These are phyloP conservation scores for Plasmodium yoelii DNA, from an alignment of 169 alveolate species.

Conservation along the genomic window DNA sequence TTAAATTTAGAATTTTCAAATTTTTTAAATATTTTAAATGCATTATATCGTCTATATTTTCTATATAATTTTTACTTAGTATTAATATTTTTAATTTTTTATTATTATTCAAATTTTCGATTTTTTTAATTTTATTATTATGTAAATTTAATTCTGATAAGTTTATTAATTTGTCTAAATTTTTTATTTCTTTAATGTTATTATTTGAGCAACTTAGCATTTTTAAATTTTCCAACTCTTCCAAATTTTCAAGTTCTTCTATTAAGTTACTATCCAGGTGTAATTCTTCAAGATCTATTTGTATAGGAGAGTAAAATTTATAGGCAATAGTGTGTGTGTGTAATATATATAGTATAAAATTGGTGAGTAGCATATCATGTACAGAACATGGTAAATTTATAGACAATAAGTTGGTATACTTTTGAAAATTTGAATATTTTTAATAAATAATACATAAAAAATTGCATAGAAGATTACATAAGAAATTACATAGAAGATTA, in stretches of 20 bases:
- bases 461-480: no score
- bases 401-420: no score
- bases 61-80: conserved; percentile 55
- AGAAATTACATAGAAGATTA: no score
- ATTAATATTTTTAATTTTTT: conserved; percentile 47
- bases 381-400: no score
- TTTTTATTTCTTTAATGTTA: conserved; percentile 60
- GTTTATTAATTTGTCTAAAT: conserved; percentile 18
- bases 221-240: conserved; percentile 26
- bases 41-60: conserved; percentile 11
- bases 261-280: conserved; percentile 48
- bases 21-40: conserved; percentile 31
- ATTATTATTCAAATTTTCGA: conserved; percentile 55
- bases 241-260: conserved; percentile 60
- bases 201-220: conserved; percentile 42
- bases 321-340: no score
- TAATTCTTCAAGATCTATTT: conserved; percentile 48
- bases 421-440: no score
- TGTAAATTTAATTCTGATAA: conserved; percentile 46
- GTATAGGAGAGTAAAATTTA: not conserved
- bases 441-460: no score
- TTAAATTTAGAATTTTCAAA: conserved; percentile 47
- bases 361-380: no score
- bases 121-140: conserved; percentile 39
- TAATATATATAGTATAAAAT: no score